Evolutionary conservation across 1,284 basidiomycete genomes (phyloP), one percentile per base, ranked within the genome.

Genomic region (Cystobasidium pallidum): DNA sequence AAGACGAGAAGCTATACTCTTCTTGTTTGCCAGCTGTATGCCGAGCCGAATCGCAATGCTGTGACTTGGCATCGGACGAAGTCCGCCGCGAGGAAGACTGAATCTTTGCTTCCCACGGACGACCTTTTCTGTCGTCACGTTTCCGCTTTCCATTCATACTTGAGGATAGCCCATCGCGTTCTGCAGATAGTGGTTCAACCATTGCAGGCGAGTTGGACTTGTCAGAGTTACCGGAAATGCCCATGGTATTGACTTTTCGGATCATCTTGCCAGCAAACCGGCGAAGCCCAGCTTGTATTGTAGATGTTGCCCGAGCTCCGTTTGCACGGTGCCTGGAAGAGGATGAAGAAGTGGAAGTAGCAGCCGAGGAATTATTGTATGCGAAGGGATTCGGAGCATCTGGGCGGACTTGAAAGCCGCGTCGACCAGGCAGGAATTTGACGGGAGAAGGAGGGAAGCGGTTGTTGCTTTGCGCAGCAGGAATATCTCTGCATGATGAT

Each of bases 391-490:
- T 61, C 8, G 36, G 58, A 30, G 26, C 30, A 57, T 71, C 68
- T 13, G 68, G 68, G n/a, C 51, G 59, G 32, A 71, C 68, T 41
- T 64, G 59, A 34, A 71, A 71, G 39, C 41, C 52, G 13, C 68
- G 68, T 32, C 43, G 30, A 15, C 47, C 49, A 28, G 68, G 68
- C 17, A 71, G 68, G 28, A 71, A 49, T 49, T 71, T 71, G 68
- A 71, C 68, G 15, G 68, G 68, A 30, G 68, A 71, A 51, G 49
- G 59, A 55, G 59, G 59, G 68, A 41, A 71, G 0, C 68, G 68
- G 10, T 36, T 45, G 24, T 55, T 8, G 3, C 24, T 32, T 10
- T 45, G 43, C 19, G 21, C 7, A n/a, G 24, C 17, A 21, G 51
- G 49, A 10, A 66, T 43, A 1, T 66, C 51, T 55, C 64, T 66